Evolutionary conservation across 2,329 filamentous ascomycete genomes (phyloP).

Genomic region (Pochonia chlamydosporia): DNA sequence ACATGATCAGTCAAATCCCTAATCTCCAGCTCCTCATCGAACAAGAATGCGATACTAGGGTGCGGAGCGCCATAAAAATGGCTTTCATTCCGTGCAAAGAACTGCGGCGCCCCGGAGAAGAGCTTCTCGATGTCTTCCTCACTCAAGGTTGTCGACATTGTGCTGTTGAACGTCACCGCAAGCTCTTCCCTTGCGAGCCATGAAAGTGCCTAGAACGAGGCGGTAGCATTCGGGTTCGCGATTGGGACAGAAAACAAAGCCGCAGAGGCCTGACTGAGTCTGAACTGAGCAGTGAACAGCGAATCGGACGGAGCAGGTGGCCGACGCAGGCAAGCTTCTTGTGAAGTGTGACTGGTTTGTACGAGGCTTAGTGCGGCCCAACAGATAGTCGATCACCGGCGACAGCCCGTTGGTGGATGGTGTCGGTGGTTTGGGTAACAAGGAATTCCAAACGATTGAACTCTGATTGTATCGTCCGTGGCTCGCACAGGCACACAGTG

Average conservation of each 20-base stretch:
- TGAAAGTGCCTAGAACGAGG: not conserved
- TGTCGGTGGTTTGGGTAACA: not conserved
- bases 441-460: not conserved
- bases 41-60: constrained; percentile 61
- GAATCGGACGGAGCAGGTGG: no score
- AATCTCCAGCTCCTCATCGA: constrained; percentile 56
- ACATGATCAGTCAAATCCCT: constrained; percentile 60
- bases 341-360: no score
- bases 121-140: constrained; percentile 60
- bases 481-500: not conserved
- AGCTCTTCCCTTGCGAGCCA: constrained; percentile 17
- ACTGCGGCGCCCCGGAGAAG: constrained; percentile 72
- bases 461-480: not conserved
- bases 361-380: no score
- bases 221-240: not conserved
- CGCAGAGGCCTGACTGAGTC: no score
- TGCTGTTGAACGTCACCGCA: constrained; percentile 46
- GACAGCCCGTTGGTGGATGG: not conserved
- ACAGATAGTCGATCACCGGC: no score
- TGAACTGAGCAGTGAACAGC: no score
- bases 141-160: constrained; percentile 48
- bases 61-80: constrained; percentile 55
- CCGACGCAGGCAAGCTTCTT: not conserved
- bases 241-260: no score
- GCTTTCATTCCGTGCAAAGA: constrained; percentile 55